phyloP scores from a whole-genome alignment of 768 basidiomycete species.

The Boletales sp. region DNA sequence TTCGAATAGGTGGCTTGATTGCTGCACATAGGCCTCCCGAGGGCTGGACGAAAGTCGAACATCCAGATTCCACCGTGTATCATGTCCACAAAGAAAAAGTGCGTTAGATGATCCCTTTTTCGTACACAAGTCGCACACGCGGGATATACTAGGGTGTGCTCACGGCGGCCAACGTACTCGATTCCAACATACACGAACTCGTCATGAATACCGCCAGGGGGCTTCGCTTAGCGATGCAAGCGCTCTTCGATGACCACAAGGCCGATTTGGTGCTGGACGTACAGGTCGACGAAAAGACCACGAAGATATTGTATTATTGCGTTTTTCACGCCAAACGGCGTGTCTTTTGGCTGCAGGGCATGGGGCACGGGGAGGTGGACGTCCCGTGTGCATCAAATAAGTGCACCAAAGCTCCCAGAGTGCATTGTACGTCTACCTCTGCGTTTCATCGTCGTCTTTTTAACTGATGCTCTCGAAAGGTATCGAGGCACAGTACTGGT shows the following conservation, averaged over 20 bases:
- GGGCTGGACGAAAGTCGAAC: slow-evolving; percentile 27
- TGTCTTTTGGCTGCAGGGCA: slow-evolving; percentile 28
- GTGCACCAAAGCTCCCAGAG: slow-evolving; percentile 13
- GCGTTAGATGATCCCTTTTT: background rate
- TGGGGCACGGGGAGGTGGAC: slow-evolving; percentile 16
- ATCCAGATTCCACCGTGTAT: slow-evolving; percentile 31
- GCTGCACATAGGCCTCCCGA: too few relatives aligned
- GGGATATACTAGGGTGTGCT: slow-evolving; percentile 7
- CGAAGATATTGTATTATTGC: slow-evolving; percentile 20
- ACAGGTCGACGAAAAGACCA: background rate
- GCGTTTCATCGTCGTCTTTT: background rate
- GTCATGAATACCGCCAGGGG: slow-evolving; percentile 10
- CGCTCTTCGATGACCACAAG: slow-evolving; percentile 7
- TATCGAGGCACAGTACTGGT: slow-evolving; percentile 29
- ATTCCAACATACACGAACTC: background rate
- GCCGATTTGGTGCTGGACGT: slow-evolving; percentile 18
- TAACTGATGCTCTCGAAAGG: slow-evolving; percentile 16
- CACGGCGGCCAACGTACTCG: slow-evolving; percentile 10
- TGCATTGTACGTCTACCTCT: slow-evolving; percentile 19
- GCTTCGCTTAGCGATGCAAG: slow-evolving; percentile 8
- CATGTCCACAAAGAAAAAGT: slow-evolving; percentile 33
- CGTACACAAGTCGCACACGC: background rate
- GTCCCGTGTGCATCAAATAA: slow-evolving; percentile 21
- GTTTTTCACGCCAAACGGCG: slow-evolving; percentile 27
- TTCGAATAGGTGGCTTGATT: too few relatives aligned